Base-by-base conservation (phyloP, 306 rosid species). In the Begonia masoniana region DNA sequence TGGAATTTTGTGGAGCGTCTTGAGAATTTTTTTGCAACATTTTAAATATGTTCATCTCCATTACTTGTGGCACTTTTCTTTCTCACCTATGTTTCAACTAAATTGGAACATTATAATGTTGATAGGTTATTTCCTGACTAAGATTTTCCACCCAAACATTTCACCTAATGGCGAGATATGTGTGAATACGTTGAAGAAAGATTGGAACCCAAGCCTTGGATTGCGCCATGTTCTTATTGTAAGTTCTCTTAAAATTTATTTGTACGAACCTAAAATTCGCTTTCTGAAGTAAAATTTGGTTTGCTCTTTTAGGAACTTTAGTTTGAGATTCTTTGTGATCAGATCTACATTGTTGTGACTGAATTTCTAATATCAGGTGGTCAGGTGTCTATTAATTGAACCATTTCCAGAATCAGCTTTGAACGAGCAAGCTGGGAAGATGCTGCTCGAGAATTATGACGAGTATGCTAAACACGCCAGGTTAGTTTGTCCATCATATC, bases 401-500 rank as follows among this genome's bases (percentile, higher is more conserved):
- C 99, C 99, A 19, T 86, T 86, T 76, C 96, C 99, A 50, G 96
- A 86, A 72, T 92, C 99, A 55, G 95, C 99, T 24, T 74, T 92
- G 75, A 92, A 92, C 74, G 99, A 92, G 63, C 95, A 79, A 71
- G 99, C 99, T 57, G 95, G 93, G 56, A 92, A 92, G 72, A 59
- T 92, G 84, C 76, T 92, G 49, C 96, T 86, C 54, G 99, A 92
- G 55, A 65, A 92, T 72, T 92, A 92, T 57, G 96, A 92, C 60
- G 93, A 83, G 76, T 92, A 92, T 77, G 99, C 96, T 59, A 81
- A 88, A 82, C 99, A 57, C 74, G 99, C 99, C 72, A 83, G 95
- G 99, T 86, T 55, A 73, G 86, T 74, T 6, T 9, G 56, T n/a
- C 49, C 49, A 45, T 31, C 39, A 5, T 3, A 31, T 31, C 5